phyloP scores from a whole-genome alignment of 352 stramenopile genomes.

The Globisporangium barbulae region DNA sequence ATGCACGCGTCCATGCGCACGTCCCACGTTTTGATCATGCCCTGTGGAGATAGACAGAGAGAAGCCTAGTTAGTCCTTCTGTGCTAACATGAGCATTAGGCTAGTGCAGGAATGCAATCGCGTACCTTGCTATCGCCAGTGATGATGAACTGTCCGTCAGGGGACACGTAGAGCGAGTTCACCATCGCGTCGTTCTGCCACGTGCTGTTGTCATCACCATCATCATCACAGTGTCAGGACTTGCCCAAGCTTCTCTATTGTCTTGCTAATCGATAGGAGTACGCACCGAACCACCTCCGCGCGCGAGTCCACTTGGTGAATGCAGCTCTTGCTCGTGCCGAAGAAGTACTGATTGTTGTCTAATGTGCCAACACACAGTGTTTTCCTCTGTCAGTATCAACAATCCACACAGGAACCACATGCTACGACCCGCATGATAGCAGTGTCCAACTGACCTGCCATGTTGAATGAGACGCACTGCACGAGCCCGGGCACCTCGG shows the following conservation, averaged over 20 bases:
- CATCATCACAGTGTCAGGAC: not conserved
- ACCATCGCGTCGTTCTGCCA: slow-evolving; percentile 88
- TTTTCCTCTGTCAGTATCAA: not conserved
- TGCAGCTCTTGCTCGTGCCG: slow-evolving; percentile 75
- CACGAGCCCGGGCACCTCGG: slow-evolving; percentile 73
- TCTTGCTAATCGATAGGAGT: too few species aligned
- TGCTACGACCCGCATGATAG: not conserved
- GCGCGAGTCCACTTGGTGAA: slow-evolving; percentile 73
- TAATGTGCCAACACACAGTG: slow-evolving; percentile 15
- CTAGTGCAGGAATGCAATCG: not conserved
- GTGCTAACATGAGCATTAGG: too few species aligned
- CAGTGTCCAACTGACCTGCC: slow-evolving; percentile 41
- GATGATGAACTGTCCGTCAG: slow-evolving; percentile 74
- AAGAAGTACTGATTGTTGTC: slow-evolving; percentile 83
- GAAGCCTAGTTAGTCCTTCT: too few species aligned
- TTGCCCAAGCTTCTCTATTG: not conserved
- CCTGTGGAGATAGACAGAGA: slow-evolving; percentile 19
- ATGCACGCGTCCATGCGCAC: slow-evolving; percentile 78
- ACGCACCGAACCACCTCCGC: slow-evolving; percentile 34
- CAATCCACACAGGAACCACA: not conserved
- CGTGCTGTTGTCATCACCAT: slow-evolving; percentile 22
- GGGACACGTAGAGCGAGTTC: slow-evolving; percentile 78
- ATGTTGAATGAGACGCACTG: slow-evolving; percentile 84
- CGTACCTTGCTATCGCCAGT: slow-evolving; percentile 80
- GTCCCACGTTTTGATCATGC: slow-evolving; percentile 87